Conservation (phyloP, 352 stramenopile species). For the Pilasporangium apinafurcum region DNA sequence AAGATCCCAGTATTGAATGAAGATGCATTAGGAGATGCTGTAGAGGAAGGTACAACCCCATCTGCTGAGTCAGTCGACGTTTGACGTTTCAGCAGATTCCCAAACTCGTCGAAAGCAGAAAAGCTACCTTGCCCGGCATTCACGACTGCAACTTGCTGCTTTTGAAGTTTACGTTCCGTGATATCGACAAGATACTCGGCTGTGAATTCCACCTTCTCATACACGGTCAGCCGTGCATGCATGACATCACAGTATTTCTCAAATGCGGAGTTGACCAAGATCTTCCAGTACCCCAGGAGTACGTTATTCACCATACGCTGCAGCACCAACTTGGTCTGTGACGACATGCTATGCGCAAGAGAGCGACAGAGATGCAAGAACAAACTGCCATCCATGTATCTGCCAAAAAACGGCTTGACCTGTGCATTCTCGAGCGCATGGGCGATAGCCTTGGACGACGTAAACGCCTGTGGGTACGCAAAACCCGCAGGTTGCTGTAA, state of each 20-base stretch:
- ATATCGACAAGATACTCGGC: conserved; percentile 63
- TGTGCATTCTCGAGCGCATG: conserved; percentile 39
- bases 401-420: conserved; percentile 61
- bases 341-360: conserved; percentile 29
- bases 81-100: conserved; percentile 68
- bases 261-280: conserved; percentile 43
- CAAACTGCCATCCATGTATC: conserved; percentile 46
- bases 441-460: conserved; percentile 45
- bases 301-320: conserved; percentile 61
- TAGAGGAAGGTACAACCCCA: background rate
- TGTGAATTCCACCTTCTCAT: conserved; percentile 50
- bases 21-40: conserved; percentile 4
- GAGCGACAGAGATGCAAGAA: conserved; percentile 47
- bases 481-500: conserved; percentile 24
- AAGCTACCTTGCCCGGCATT: conserved; percentile 55
- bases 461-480: conserved; percentile 26
- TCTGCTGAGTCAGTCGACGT: conserved; percentile 5
- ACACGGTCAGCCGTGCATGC: conserved; percentile 49
- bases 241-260: conserved; percentile 56
- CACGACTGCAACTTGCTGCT: conserved; percentile 37
- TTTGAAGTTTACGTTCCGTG: conserved; percentile 62
- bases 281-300: conserved; percentile 50
- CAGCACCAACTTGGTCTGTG: conserved; percentile 33
- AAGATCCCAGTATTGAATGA: conserved; percentile 69
- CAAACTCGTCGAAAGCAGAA: conserved; percentile 75